Base-by-base conservation (phyloP, 148 eudicot species). In the Rhododendron simsii region DNA sequence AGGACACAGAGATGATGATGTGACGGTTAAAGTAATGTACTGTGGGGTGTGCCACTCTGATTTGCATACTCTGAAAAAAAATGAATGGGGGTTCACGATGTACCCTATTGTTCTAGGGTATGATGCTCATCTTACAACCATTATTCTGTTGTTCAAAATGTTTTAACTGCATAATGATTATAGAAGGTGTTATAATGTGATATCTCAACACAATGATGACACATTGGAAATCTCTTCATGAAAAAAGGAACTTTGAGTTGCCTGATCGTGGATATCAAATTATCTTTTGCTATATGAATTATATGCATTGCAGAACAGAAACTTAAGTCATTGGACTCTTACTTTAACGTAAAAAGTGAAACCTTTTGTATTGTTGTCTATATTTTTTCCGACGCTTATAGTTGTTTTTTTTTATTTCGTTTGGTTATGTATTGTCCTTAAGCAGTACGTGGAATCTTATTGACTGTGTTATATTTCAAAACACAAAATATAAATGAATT, bases 31-130 rank as follows among this genome's bases (percentile, higher is more conserved):
- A 86, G 89, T 94, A 45, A 91, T 84, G 44, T 94, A 88, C 84
- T 94, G 95, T 88, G 96, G 96, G 26, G 85, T 94, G 69, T 94
- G 96, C 82, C 96, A 94, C 90, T 91, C 96, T 35, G 96, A 94
- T 74, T 84, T 94, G 89, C 93, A 91, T 81, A 12, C 67, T 84
- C 23, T 85, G 33, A 94, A 90, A n/a, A n/a, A n/a, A 87, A 93
- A 94, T 74, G 96, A 94, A 1, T 94, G 95, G 95, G 95, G 96
- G 18, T 88, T 91, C 88, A 91, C 95, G 8, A 73, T 21, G 15
- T 94, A 94, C 78, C 96, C 96, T 21, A 41, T 93, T 85, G 92
- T 94, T 83, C 93, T 93, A 1, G 94, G 96, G 92, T 92, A 87
- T 16, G 67, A 84, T 82, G 26, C 86, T 86, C 41, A 30, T 71